Conservation (phyloP, 805 yeast genomes). For the Pichia heedii region DNA sequence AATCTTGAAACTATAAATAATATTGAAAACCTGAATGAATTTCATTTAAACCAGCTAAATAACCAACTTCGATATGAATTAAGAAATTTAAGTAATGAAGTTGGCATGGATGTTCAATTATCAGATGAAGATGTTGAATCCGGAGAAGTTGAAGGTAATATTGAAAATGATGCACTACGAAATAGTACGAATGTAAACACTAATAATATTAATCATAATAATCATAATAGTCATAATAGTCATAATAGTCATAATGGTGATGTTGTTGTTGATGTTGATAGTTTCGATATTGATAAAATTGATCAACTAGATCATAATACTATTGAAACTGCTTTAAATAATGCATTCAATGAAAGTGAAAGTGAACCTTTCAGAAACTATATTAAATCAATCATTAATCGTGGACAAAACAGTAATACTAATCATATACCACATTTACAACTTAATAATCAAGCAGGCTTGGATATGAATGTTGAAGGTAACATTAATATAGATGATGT, state of each 20-base stretch:
- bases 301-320: not conserved
- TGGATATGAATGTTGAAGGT: not conserved
- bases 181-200: too few species aligned
- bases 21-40: constrained; percentile 7
- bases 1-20: constrained; percentile 5
- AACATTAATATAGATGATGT: not conserved
- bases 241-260: not conserved
- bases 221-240: not conserved
- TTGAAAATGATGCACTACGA: not conserved
- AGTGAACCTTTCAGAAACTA: constrained; percentile 13
- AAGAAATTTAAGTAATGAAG: constrained; percentile 4
- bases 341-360: constrained; percentile 7
- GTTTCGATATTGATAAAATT: not conserved
- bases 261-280: not conserved
- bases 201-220: not conserved
- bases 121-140: not conserved
- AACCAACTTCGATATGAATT: constrained; percentile 8
- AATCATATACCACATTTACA: not conserved
- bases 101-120: not conserved
- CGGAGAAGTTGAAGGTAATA: not conserved
- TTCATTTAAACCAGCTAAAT: constrained; percentile 7
- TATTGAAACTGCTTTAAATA: not conserved
- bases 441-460: not conserved
- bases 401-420: constrained; percentile 1
- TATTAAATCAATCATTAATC: constrained; percentile 11